Evolutionary conservation across 305 asterid genomes (phyloP), one percentile per base, ranked within the genome.

Genomic region (Fraxinus xanthoxyloides): DNA sequence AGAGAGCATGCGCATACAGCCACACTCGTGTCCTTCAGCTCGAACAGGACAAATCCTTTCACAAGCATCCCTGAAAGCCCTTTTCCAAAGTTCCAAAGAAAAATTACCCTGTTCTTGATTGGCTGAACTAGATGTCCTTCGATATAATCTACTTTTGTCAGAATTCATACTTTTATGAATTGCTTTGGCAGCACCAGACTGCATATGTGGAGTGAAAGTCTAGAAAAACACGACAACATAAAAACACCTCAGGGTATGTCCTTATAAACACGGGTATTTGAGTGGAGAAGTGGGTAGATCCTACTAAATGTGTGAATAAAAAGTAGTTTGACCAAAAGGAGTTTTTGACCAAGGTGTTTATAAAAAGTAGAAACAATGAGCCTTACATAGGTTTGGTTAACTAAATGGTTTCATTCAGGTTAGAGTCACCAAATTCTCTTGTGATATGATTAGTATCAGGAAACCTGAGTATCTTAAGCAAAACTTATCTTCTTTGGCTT

Each of bases 181-280:
- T 46, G 86, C 88, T 61, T 89, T 88, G 82, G 91, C 90, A 79
- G 91, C 90, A 79, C 90, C 90, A 75, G 96, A 87, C 83, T 94
- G 98, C 98, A 94, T 94, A 48, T 88, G 93, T 82, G 98, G 98
- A 76, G 93, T 94, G 85, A 94, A 91, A 79, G 90, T 90, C 98
- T 95, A 90, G 75, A 81, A 72, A 59, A 79, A 77, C 24, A 30
- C 43, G 82, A 74, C 31, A 24, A 46, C 30, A 48, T 12, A 26
- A 77, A 63, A 79, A 4, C 78, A 82, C 40, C 76, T 61, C 0
- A 54, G 65, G 24, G 26, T 54, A 54, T 54, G 65, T 54, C 10
- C 3, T 54, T 54, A 54, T 54, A 54, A 19, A 54, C 24, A 54
- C 24, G 3, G 24, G 24, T 54, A 54, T 5, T n/a, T 54, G 26